Evolutionary conservation across 139 green algal genomes (phyloP), one percentile per base, ranked within the genome.

Genomic region (Chlamydomonas sp.): DNA sequence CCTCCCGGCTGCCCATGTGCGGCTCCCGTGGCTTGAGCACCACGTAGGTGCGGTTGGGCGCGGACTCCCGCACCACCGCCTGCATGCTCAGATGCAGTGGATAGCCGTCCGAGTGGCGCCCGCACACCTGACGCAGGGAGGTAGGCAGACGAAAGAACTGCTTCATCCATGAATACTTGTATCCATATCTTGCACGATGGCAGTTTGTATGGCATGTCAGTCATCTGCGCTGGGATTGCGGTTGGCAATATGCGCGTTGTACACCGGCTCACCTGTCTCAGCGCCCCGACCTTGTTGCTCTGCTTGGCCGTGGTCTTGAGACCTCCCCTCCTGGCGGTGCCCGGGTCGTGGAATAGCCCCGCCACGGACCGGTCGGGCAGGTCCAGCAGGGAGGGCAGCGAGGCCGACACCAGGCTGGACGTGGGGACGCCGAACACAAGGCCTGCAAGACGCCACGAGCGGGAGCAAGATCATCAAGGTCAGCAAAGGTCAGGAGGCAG

Each of bases 321-420:
- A 15, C 73, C 83, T 10, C 73, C 83, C 58, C 74, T 71, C 72
- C 67, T 63, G 20, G 63, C 83, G 69, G 74, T 79, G 60, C 71
- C 82, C 60, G 82, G 82, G 71, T 86, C 82, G 7, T 86, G 82
- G 82, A 86, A 86, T 61, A 86, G 82, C 71, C 71, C 82, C 82
- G 82, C 8, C 82, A 79, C 82, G 71, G 5, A 31, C 58, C 71
- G 71, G 63, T 81, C 83, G 31, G 61, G 74, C 31, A 88, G 83
- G 58, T 81, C 18, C 62, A 88, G 62, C 60, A 88, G 62, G 63
- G 16, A 60, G 63, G 71, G 18, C 18, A 88, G 73, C 49, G n/a
- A 9, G 18, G 12, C 58, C 6, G 15, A 61, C 31, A 82, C 15
- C 83, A 88, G 79, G 5, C n/a, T 4, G 57, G 31, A 1, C 16